A percentile compares a stretch with the other conserved stretches of the same genome.
Evolutionary conservation across 108 stramenopile species (phyloP).

Genomic region (Skeletonema costatum): DNA sequence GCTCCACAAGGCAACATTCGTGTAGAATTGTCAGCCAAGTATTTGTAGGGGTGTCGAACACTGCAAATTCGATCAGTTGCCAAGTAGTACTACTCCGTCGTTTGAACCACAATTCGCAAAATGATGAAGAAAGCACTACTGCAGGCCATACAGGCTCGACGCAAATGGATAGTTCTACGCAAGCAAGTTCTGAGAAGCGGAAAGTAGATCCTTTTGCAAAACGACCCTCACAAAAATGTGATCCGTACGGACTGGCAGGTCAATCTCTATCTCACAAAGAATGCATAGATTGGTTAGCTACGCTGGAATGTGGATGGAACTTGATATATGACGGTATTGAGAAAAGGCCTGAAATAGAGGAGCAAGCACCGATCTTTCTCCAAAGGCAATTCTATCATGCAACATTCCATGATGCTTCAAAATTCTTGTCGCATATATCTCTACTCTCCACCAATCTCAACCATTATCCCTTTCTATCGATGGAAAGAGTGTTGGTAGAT

Average conservation of each 20-base stretch:
- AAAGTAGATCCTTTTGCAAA: constrained; percentile 40
- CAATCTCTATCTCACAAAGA: constrained; percentile 25
- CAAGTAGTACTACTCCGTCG: background rate
- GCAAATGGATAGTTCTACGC: background rate
- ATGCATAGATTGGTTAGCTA: constrained; percentile 28
- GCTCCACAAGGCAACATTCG: background rate
- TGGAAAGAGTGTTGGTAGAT: constrained; percentile 45
- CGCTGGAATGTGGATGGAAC: constrained; percentile 39
- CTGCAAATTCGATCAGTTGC: background rate
- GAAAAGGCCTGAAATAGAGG: background rate
- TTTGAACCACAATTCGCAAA: background rate
- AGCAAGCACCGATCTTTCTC: constrained; percentile 27
- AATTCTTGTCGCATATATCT: constrained; percentile 28
- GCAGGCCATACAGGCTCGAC: background rate
- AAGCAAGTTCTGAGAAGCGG: background rate
- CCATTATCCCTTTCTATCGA: constrained; percentile 41
- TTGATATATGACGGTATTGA: constrained; percentile 3
- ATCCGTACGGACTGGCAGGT: constrained; percentile 45
- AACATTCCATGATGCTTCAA: constrained; percentile 35
- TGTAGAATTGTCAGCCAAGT: background rate
- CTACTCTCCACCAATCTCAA: constrained; percentile 34
- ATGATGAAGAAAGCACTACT: background rate
- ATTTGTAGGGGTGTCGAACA: background rate
- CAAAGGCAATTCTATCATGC: constrained; percentile 31
- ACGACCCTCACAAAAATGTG: constrained; percentile 41